Evolutionary conservation across 495 filamentous ascomycete genomes (phyloP), one percentile per base, ranked within the genome.

Genomic region (Clavariopsis aquatica): DNA sequence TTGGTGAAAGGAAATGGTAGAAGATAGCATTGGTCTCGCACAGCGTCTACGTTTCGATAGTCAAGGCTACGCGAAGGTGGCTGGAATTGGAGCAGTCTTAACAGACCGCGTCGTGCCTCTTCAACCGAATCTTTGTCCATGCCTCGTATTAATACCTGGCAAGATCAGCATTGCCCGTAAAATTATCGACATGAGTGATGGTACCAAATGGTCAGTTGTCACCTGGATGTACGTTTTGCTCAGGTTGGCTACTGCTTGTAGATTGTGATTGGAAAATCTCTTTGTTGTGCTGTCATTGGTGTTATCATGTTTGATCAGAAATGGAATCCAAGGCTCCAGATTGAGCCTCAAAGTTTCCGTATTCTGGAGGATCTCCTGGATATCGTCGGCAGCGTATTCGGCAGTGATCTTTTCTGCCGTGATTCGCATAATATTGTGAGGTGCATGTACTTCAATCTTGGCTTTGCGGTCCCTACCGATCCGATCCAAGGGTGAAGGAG

Each of bases 311-410:
- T 60, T 43, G 1, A 36, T 23, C 19, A 65, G 20, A n/a, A 61
- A 55, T 2, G 41, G 51, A 1, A 36, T 23, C 67, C 67, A 71
- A 7, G 52, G 53, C 19, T 52, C 26, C 12, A 71, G 24, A 22
- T 55, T 20, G 47, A 67, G 54, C 20, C 10, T 45, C 20, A 51
- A 4, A 4, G 17, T 10, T 31, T 67, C 59, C 29, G 61, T 58
- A 0, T 65, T 43, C 36, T 46, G 29, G 10, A 71, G 57, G 15
- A 34, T 0, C 3, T 49, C 12, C 38, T 64, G 47, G 13, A 71
- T 52, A 29, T 71, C 68, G 24, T 64, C 58, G 20, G 64, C 68
- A n/a, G 64, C 68, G 54, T 71, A 71, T 51, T 71, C 68, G 12
- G 68, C 68, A 17, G 46, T 67, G 60, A 47, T 68, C 43, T 67